Percentiles rank a stretch among this genome's conserved stretches.
Conservation (phyloP, 495 filamentous ascomycete species). For the Copromyces sp. region DNA sequence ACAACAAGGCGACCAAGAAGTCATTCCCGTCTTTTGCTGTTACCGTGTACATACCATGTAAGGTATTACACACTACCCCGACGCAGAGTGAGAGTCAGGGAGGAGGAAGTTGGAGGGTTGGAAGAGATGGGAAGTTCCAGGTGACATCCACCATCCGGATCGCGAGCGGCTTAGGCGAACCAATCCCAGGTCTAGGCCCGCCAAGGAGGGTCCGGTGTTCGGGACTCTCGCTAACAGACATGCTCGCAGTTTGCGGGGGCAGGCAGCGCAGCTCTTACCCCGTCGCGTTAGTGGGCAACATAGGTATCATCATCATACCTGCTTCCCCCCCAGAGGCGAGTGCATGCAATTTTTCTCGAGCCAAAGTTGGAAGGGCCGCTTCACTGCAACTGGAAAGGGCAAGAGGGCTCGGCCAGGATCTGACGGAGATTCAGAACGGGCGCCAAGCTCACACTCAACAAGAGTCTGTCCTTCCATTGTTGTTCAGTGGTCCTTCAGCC, state of each 20-base stretch:
- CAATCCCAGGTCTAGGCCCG: background rate
- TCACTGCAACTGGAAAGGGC: background rate
- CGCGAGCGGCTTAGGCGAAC: background rate
- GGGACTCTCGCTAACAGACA: background rate
- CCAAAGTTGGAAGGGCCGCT: background rate
- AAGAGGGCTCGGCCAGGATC: background rate
- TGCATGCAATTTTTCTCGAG: background rate
- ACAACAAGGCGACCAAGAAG: background rate
- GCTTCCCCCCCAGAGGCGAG: background rate
- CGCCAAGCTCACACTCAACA: background rate
- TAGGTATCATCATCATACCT: background rate
- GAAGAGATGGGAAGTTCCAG: background rate
- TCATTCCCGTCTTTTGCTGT: background rate
- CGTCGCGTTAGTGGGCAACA: background rate
- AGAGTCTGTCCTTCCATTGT: background rate
- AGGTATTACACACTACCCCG: background rate
- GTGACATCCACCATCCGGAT: background rate
- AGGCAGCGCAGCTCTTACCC: background rate
- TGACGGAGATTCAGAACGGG: background rate
- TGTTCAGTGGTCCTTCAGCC: background rate
- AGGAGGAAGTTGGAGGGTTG: background rate
- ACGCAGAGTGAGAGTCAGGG: background rate
- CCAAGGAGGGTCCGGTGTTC: background rate
- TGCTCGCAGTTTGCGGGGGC: background rate
- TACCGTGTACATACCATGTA: background rate